These are phyloP conservation scores for Mortierella sp. DNA, from an alignment of 371 early-diverging fungal genomes.

Conservation along the genomic window DNA sequence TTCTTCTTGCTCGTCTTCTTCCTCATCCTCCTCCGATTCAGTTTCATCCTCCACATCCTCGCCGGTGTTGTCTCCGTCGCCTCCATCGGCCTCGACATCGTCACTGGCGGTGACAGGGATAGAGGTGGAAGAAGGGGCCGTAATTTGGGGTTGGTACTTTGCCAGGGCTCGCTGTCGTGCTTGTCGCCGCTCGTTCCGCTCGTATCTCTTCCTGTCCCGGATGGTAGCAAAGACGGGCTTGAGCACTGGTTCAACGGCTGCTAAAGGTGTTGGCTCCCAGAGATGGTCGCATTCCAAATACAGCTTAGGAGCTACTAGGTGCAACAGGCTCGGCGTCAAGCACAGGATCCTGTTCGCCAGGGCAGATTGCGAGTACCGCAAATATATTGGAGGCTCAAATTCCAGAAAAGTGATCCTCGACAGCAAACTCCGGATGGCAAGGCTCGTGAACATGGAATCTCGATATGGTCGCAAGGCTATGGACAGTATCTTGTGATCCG, in stretches of 20 bases:
- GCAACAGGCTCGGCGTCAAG: conserved; percentile 20
- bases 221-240: neutral
- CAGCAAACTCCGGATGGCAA: neutral
- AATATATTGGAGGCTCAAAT: neutral
- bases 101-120: neutral
- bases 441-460: neutral
- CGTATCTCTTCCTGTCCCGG: conserved; percentile 5
- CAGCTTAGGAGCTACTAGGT: neutral
- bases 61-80: too few relatives aligned
- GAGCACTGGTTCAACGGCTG: neutral
- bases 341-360: conserved; percentile 18
- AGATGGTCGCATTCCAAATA: too few relatives aligned
- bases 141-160: too few relatives aligned
- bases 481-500: conserved; percentile 10
- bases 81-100: neutral
- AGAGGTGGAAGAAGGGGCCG: neutral
- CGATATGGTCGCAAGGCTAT: neutral
- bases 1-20: too few relatives aligned
- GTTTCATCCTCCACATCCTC: too few relatives aligned
- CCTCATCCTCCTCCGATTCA: too few relatives aligned
- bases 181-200: conserved; percentile 11
- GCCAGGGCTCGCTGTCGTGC: conserved; percentile 21
- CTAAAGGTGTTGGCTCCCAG: neutral
- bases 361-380: too few relatives aligned
- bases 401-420: conserved; percentile 20